phyloP scores from a whole-genome alignment of 805 yeast species.

The Saccharomycopsis fodiens region DNA sequence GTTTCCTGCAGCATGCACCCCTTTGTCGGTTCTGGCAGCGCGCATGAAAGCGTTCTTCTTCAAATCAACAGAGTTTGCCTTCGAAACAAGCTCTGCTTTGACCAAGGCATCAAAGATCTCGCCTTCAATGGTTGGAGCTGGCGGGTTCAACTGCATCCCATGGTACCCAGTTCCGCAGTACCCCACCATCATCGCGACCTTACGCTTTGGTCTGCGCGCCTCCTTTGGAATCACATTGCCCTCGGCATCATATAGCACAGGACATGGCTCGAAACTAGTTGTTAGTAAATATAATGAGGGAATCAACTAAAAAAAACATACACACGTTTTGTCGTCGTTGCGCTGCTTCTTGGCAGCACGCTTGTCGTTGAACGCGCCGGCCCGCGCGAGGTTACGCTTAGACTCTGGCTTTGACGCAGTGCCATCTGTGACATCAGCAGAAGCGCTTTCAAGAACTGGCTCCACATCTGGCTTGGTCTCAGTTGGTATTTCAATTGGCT shows the following conservation, averaged over 20 bases:
- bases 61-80: conserved; percentile 80
- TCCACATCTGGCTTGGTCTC: too few species aligned
- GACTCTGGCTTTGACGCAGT: neutral
- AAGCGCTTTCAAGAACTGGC: neutral
- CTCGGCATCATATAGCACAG: conserved; percentile 40
- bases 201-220: conserved; percentile 70
- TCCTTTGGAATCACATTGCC: conserved; percentile 57
- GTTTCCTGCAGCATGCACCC: conserved; percentile 97
- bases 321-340: conserved; percentile 1
- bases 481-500: too few species aligned
- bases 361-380: neutral
- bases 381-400: neutral
- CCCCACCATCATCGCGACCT: conserved; percentile 86
- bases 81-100: conserved; percentile 81
- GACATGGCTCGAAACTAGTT: conserved; percentile 7
- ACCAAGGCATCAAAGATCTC: conserved; percentile 78
- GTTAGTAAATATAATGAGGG: neutral
- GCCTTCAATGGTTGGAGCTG: conserved; percentile 82
- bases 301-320: conserved; percentile 19
- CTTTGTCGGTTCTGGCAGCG: conserved; percentile 88
- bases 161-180: conserved; percentile 96
- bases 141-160: conserved; percentile 93
- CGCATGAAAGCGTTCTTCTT: conserved; percentile 83
- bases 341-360: neutral
- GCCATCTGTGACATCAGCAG: neutral